A percentile compares a stretch with the other conserved stretches of the same genome.
These are phyloP conservation scores for Elongisporangium anandrum DNA, from an alignment of 352 stramenopile species.

Conservation along the genomic window DNA sequence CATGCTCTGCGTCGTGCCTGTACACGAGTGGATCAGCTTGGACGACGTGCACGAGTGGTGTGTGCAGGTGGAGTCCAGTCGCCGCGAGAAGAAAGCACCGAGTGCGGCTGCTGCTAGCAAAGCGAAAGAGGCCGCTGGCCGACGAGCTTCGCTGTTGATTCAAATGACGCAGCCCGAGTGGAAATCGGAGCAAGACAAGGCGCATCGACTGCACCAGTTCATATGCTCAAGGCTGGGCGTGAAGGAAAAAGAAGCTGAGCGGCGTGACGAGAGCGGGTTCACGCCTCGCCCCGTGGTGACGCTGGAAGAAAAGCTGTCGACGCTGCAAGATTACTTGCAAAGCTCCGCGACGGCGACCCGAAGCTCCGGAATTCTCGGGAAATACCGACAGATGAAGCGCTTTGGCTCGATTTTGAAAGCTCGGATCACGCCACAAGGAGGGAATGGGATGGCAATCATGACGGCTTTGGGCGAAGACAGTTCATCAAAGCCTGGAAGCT, in stretches of 20 bases:
- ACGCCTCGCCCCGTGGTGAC: conserved; percentile 31
- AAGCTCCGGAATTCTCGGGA: conserved; percentile 32
- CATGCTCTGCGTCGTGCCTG: conserved; percentile 55
- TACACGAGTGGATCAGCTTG: conserved; percentile 39
- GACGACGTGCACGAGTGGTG: conserved; percentile 63
- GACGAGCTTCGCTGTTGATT: not conserved
- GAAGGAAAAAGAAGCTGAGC: conserved; percentile 18
- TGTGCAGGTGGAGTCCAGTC: conserved; percentile 49
- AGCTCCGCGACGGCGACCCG: conserved; percentile 9
- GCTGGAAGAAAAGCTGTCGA: conserved; percentile 58
- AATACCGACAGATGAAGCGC: conserved; percentile 58
- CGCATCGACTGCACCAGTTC: conserved; percentile 49
- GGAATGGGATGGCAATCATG: not conserved
- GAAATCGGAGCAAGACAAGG: conserved; percentile 50
- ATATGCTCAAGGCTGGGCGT: conserved; percentile 55
- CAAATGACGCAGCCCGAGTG: conserved; percentile 14
- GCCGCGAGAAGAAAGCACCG: conserved; percentile 29
- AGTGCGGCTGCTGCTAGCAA: conserved; percentile 6
- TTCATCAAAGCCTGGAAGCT: not conserved
- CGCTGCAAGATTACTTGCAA: conserved; percentile 61
- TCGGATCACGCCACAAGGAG: conserved; percentile 10
- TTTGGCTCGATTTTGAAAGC: conserved; percentile 68
- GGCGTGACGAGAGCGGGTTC: conserved; percentile 40
- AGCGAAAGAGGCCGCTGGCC: conserved; percentile 5
- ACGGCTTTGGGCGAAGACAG: not conserved